Evolutionary conservation across 2,329 filamentous ascomycete species (phyloP).

Genomic region (Colletotrichum chlorophyti): DNA sequence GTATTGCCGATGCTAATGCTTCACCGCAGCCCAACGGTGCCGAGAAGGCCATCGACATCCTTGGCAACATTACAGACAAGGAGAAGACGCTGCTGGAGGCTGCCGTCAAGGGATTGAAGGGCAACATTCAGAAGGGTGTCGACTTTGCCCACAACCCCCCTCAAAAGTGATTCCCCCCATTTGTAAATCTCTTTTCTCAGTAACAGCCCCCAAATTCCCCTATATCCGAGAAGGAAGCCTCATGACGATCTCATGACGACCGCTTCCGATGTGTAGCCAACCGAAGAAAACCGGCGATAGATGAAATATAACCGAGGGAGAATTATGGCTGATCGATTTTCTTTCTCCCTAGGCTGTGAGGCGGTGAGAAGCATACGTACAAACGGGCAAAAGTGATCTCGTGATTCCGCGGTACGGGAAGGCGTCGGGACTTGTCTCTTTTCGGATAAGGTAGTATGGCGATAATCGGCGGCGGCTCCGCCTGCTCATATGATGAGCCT

Average conservation of each 20-base stretch:
- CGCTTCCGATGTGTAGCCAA: conserved; percentile 31
- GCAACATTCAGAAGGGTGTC: conserved; percentile 94
- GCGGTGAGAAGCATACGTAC: too few relatives aligned
- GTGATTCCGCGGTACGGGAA: conserved; percentile 8
- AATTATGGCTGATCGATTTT: conserved; percentile 38
- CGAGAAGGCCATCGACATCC: conserved; percentile 83
- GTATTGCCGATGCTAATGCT: neutral
- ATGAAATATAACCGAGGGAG: conserved; percentile 30
- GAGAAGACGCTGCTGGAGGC: conserved; percentile 88
- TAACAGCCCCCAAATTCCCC: conserved; percentile 2
- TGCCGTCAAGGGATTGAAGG: conserved; percentile 79
- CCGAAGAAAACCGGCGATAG: conserved; percentile 30
- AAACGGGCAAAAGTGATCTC: neutral
- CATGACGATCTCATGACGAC: conserved; percentile 20
- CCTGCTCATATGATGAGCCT: neutral
- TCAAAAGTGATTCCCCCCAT: conserved; percentile 76
- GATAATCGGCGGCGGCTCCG: neutral
- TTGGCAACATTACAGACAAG: conserved; percentile 78
- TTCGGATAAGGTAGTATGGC: conserved; percentile 14
- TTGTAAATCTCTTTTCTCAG: conserved; percentile 24
- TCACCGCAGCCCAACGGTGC: conserved; percentile 75
- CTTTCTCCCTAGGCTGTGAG: conserved; percentile 38
- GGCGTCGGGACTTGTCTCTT: conserved; percentile 16
- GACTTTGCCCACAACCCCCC: conserved; percentile 87
- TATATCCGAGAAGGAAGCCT: conserved; percentile 17